Conservation (phyloP, 2,329 filamentous ascomycete genomes). For the Alternaria tenuissima region DNA sequence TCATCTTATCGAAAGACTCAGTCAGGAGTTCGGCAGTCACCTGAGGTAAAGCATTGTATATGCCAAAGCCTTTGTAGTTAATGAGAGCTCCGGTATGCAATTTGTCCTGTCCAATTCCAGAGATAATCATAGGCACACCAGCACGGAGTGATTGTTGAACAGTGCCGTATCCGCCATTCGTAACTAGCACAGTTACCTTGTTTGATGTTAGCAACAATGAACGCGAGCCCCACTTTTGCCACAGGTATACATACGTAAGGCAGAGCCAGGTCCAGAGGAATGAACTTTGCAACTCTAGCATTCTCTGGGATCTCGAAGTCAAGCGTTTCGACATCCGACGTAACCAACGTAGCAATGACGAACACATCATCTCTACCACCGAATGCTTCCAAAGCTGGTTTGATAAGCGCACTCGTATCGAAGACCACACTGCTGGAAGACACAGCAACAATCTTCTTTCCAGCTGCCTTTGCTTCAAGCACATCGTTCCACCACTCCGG, state of each 20-base stretch:
- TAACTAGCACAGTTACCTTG: constrained; percentile 53
- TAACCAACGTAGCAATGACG: constrained; percentile 47
- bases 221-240: neutral
- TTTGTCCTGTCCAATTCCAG: constrained; percentile 52
- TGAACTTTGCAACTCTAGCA: constrained; percentile 56
- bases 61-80: constrained; percentile 17
- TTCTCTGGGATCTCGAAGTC: constrained; percentile 50
- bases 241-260: constrained; percentile 22
- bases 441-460: constrained; percentile 53
- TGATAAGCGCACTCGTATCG: constrained; percentile 53
- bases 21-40: neutral
- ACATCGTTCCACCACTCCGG: constrained; percentile 60
- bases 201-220: neutral
- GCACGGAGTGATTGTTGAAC: constrained; percentile 57
- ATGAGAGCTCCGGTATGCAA: constrained; percentile 49
- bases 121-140: constrained; percentile 58
- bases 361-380: constrained; percentile 52
- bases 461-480: constrained; percentile 49
- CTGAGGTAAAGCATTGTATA: constrained; percentile 16
- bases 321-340: constrained; percentile 26
- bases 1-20: constrained; percentile 10
- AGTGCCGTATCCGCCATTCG: constrained; percentile 60
- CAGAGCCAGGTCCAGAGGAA: constrained; percentile 58
- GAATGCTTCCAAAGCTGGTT: constrained; percentile 57
- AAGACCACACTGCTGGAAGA: constrained; percentile 57